phyloP scores from a whole-genome alignment of 257 asterid species.

The Vinca minor region DNA sequence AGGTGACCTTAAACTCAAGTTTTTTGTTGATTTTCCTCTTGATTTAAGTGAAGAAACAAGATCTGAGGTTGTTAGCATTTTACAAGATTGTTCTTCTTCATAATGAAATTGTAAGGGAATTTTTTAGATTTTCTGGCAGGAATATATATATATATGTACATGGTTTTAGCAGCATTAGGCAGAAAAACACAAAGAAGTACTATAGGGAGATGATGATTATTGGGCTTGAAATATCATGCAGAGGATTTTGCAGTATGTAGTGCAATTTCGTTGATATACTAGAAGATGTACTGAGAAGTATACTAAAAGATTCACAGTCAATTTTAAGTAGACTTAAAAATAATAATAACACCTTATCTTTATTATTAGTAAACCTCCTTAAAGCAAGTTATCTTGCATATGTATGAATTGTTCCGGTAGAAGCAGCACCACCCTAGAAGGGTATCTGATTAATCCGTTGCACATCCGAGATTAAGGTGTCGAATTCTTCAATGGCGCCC shows the following conservation, averaged over 20 bases:
- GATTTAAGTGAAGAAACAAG: constrained; percentile 54
- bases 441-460: not conserved
- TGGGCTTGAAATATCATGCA: too few relatives aligned
- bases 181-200: not conserved
- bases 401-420: not conserved
- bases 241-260: too few relatives aligned
- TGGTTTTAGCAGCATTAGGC: constrained; percentile 17
- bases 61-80: constrained; percentile 38
- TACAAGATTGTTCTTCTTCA: constrained; percentile 44
- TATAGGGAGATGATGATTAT: too few relatives aligned
- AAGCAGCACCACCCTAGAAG: not conserved
- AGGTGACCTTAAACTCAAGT: constrained; percentile 77
- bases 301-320: too few relatives aligned
- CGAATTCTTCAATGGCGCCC: constrained; percentile 26
- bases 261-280: too few relatives aligned
- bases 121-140: too few relatives aligned
- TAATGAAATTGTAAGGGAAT: too few relatives aligned
- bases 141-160: too few relatives aligned
- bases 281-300: too few relatives aligned
- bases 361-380: not conserved
- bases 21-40: constrained; percentile 61
- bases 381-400: not conserved
- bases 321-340: too few relatives aligned
- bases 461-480: constrained; percentile 5
- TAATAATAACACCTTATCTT: too few relatives aligned